phyloP scores from a whole-genome alignment of 148 eudicot species.

The Drosera capensis region DNA sequence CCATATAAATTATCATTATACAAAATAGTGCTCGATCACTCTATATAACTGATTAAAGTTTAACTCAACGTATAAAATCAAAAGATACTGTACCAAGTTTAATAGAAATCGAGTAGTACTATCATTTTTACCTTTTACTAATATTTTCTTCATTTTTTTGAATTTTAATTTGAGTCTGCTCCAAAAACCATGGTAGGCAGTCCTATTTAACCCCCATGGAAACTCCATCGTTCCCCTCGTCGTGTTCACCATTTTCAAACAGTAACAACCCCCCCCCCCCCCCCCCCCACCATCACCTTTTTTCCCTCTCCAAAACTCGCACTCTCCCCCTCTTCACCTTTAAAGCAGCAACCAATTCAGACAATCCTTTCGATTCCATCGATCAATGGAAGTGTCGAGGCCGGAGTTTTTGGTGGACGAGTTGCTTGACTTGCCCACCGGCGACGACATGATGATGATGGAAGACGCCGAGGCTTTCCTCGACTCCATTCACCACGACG shows the following conservation, averaged over 20 bases:
- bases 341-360: neutral
- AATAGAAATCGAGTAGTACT: no score
- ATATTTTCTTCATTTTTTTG: neutral
- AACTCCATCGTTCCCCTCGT: neutral
- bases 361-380: neutral
- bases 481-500: slow-evolving; percentile 9
- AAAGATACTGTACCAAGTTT: no score
- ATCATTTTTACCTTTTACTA: neutral
- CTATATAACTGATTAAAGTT: no score
- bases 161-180: neutral
- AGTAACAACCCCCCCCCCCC: neutral
- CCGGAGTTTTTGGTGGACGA: slow-evolving; percentile 49
- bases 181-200: no score
- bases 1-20: no score
- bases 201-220: neutral
- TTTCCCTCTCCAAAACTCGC: neutral
- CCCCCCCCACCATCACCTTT: neutral
- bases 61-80: no score
- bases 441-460: slow-evolving; percentile 48
- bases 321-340: neutral
- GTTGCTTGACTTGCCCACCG: slow-evolving; percentile 60
- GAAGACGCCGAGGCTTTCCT: slow-evolving; percentile 62
- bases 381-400: slow-evolving; percentile 28
- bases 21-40: no score
- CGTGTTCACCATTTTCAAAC: neutral